Evolutionary conservation across 2,329 filamentous ascomycete species (phyloP).

Genomic region (Cladosporium velox): DNA sequence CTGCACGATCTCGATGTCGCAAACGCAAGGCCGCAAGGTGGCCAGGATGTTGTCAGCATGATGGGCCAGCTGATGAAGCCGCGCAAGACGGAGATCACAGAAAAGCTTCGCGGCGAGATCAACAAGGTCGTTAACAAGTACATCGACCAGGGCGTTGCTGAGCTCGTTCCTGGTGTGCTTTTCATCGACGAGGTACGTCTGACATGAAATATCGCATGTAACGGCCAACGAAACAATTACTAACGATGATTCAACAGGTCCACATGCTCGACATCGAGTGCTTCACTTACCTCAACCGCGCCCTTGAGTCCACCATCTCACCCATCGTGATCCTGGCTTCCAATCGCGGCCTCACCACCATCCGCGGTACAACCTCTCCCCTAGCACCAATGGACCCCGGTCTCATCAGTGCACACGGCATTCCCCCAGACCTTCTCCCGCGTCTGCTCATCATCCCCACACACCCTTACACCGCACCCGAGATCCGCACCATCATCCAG

Average conservation of each 20-base stretch:
- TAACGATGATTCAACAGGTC: slow-evolving; percentile 59
- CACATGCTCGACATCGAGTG: slow-evolving; percentile 99
- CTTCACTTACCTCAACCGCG: slow-evolving; percentile 98
- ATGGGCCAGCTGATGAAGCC: slow-evolving; percentile 99
- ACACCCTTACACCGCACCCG: slow-evolving; percentile 79
- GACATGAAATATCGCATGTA: not conserved
- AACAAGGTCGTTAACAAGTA: slow-evolving; percentile 99
- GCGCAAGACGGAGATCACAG: slow-evolving; percentile 98
- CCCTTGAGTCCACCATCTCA: slow-evolving; percentile 91
- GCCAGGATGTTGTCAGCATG: slow-evolving; percentile 99
- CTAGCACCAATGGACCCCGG: slow-evolving; percentile 62
- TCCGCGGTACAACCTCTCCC: slow-evolving; percentile 66
- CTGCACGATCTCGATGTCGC: slow-evolving; percentile 95
- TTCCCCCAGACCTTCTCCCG: slow-evolving; percentile 89
- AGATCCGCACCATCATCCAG: slow-evolving; percentile 90
- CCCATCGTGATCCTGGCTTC: slow-evolving; percentile 97
- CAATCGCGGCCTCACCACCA: slow-evolving; percentile 90
- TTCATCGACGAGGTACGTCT: slow-evolving; percentile 91
- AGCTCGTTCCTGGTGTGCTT: slow-evolving; percentile 94
- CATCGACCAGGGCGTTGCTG: slow-evolving; percentile 96
- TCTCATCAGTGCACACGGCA: slow-evolving; percentile 79
- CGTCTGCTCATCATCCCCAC: slow-evolving; percentile 96
- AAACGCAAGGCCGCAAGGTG: slow-evolving; percentile 91
- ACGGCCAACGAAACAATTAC: not conserved
- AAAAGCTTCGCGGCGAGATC: slow-evolving; percentile 93